phyloP scores from a whole-genome alignment of 1,284 basidiomycete species.

The Sporisorium iseilematis-ciliati region DNA sequence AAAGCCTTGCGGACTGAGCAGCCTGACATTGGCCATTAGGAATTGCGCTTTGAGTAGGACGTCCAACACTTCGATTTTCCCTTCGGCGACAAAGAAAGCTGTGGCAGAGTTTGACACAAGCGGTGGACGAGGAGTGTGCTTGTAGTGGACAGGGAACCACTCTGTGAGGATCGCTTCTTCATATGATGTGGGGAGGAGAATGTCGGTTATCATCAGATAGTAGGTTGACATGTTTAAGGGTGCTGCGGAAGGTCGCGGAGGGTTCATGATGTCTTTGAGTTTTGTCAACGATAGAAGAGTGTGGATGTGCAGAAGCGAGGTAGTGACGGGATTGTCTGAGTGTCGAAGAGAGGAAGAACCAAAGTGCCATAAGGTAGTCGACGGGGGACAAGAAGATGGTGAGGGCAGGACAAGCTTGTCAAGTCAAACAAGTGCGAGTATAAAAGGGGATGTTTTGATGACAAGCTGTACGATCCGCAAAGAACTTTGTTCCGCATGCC shows the following conservation, averaged over 20 bases:
- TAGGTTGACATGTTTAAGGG: background rate
- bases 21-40: background rate
- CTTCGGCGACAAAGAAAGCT: conserved; percentile 3
- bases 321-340: too few relatives aligned
- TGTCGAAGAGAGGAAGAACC: too few relatives aligned
- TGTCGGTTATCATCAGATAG: conserved; percentile 12
- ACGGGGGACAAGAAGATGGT: too few relatives aligned
- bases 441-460: background rate
- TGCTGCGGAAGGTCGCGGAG: background rate
- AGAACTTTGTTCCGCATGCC: background rate
- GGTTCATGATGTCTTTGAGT: too few relatives aligned
- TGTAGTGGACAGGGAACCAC: conserved; percentile 25
- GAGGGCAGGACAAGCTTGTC: too few relatives aligned
- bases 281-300: too few relatives aligned
- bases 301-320: too few relatives aligned
- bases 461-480: too few relatives aligned
- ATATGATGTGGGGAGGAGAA: background rate
- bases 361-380: too few relatives aligned
- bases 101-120: background rate
- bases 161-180: conserved; percentile 2
- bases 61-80: conserved; percentile 6
- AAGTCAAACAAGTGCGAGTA: too few relatives aligned
- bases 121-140: background rate
- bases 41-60: conserved; percentile 14
- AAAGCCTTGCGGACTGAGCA: background rate